Base-by-base conservation (phyloP, 164 flowering plant genomes). In the Akebia trifoliata region DNA sequence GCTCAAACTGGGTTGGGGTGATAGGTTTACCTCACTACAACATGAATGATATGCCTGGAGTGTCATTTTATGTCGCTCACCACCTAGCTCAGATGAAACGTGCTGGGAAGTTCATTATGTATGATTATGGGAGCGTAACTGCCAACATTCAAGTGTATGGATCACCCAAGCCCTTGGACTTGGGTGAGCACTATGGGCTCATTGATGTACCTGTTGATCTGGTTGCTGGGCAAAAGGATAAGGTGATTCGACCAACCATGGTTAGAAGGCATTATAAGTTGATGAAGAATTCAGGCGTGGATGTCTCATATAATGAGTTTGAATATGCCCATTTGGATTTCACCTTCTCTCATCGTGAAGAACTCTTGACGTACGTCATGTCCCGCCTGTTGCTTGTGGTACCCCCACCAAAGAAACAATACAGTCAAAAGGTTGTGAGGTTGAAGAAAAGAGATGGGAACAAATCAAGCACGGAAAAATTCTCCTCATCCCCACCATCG, bases 41-140 rank as follows among this genome's bases (percentile, higher is more conserved):
- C 66, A 93, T 90, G 96, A 78, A 93, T 55, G 95, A 93, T 70
- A 93, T 93, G 97, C 99, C 99, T 0, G 99, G 95, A 32, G 83
- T 93, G 20, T 86, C 99, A 9, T 81, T 83, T 59, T 72, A 64
- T 10, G 96, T 86, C 62, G 93, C 85, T 43, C 80, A 70, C 45
- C 99, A 93, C 70, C 78, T 93, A 30, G 96, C 97, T 10, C 99
- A 90, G 75, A 84, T 90, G 77, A 87, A 84, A 71, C 90, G 57
- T 11, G 43, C 82, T 0, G 67, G 76, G 37, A 84, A 72, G 63
- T 93, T 93, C 56, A 64, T 66, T 38, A 86, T 93, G 99, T 93
- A 75, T 35, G 90, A 93, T 63, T 87, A 86, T 56, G 99, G 97
- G 26, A 87, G 74, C 64, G 64, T 76, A 30, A 57, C 70, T 26